These are phyloP conservation scores for Chlamydomonas incerta DNA, from an alignment of 139 green algal genomes.

Conservation along the genomic window DNA sequence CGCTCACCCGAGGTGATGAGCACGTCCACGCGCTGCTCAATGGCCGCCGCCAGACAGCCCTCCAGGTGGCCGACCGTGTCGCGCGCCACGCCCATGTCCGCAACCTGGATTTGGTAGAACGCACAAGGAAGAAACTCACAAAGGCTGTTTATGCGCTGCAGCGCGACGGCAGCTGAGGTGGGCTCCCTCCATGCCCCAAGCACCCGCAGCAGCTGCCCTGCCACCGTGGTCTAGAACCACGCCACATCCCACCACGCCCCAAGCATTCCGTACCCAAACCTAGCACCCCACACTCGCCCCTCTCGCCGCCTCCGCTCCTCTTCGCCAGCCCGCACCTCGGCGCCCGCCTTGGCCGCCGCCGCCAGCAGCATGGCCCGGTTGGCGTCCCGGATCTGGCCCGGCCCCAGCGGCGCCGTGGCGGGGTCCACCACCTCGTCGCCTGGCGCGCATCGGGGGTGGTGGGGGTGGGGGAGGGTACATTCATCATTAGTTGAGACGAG, in stretches of 20 bases:
- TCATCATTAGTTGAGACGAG: no score
- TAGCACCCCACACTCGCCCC: no score
- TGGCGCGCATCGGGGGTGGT: neutral
- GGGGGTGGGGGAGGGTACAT: neutral
- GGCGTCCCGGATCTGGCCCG: constrained; percentile 90
- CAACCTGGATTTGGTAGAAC: no score
- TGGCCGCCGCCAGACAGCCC: constrained; percentile 71
- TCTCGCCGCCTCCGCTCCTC: no score
- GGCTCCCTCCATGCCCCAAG: no score
- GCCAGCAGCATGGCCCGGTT: constrained; percentile 94
- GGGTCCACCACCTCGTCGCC: constrained; percentile 77
- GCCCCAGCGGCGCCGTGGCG: constrained; percentile 51
- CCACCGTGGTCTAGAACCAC: no score
- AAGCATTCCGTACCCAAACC: no score
- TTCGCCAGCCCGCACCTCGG: neutral
- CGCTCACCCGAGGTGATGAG: constrained; percentile 85
- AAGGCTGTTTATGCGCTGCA: no score
- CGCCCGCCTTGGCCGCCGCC: constrained; percentile 66
- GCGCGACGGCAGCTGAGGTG: no score
- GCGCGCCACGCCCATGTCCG: constrained; percentile 84
- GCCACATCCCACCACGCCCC: no score
- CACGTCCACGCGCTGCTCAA: constrained; percentile 80
- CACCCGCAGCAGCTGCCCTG: no score
- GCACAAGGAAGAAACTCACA: no score
- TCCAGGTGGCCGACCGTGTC: constrained; percentile 74